Base-by-base conservation (phyloP, 768 basidiomycete genomes). In the Mycena indigotica region DNA sequence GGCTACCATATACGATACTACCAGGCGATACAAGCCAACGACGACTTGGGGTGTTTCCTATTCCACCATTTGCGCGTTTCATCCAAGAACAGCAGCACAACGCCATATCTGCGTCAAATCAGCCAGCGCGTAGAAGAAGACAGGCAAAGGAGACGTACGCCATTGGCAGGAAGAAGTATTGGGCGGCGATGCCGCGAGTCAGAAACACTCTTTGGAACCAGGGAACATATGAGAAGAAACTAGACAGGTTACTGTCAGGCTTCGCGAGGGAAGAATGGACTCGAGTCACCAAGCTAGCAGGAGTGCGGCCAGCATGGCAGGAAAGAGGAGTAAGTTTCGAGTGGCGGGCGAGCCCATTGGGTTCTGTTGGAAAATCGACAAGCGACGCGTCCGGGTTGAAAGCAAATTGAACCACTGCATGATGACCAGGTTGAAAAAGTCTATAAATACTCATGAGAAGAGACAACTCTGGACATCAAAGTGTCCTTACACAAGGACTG, bases 331-430 rank as follows among this genome's bases (percentile, higher is more conserved):
- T 26, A 72, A 59, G 56, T 84, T 83, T n/a, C 71, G 62, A 12
- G 72, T 65, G 29, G 28, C 28, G 0, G 58, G 48, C 2, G 63
- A 54, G 12, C 64, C 63, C 1, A 62, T 54, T 1, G 85, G 84
- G 35, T 80, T 80, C 35, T 82, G 80, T 60, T 83, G 80, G 70
- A 87, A 75, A 32, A 85, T 75, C 23, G 80, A 80, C 19, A 83
- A 75, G 16, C 75, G 75, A 23, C 85, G 78, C 8, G 82, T 81
- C 21, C 85, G 80, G 0, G 82, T 81, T 0, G 84, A 73, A 19
- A 86, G 73, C 6, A 87, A 72, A 61, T 83, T 85, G 32, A 81
- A 82, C 77, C 79, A 84, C 70, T 86, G 86, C 81, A 84, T 84
- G 52, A 84, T 71, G 32, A 84, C 75, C 5, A 84, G 69, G 17